These are phyloP conservation scores for Sporothrix euskadiensis DNA, from an alignment of 2,329 filamentous ascomycete genomes.

Conservation along the genomic window DNA sequence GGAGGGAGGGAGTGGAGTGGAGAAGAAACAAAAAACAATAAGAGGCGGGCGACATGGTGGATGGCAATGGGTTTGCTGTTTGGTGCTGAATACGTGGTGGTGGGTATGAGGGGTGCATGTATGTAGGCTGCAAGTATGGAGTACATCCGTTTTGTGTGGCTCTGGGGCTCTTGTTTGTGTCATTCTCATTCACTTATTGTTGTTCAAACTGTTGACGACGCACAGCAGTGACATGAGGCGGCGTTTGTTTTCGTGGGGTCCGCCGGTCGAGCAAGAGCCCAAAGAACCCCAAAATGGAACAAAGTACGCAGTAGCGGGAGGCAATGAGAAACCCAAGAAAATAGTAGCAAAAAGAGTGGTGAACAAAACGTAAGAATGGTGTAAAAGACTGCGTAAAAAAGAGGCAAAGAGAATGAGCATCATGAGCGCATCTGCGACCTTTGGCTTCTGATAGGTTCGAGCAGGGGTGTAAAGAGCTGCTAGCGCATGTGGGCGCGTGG, in stretches of 20 bases:
- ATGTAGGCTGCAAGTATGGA: neutral
- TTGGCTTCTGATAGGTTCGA: constrained; percentile 15
- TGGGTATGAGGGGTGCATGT: constrained; percentile 4
- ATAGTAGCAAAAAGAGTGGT: neutral
- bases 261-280: neutral
- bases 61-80: neutral
- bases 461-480: constrained; percentile 18
- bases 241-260: constrained; percentile 6
- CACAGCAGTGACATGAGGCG: neutral
- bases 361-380: neutral
- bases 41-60: constrained; percentile 11
- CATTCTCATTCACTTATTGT: neutral
- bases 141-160: neutral
- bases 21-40: too few relatives aligned
- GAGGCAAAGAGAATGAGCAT: neutral
- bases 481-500: constrained; percentile 22
- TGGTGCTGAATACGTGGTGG: neutral
- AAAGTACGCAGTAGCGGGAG: neutral
- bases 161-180: neutral
- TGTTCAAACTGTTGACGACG: neutral
- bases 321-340: neutral
- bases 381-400: neutral
- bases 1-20: neutral
- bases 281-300: neutral
- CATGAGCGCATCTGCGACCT: constrained; percentile 6